Evolutionary conservation across 1,284 basidiomycete genomes (phyloP).

Genomic region (Ceratobasidium sp.): DNA sequence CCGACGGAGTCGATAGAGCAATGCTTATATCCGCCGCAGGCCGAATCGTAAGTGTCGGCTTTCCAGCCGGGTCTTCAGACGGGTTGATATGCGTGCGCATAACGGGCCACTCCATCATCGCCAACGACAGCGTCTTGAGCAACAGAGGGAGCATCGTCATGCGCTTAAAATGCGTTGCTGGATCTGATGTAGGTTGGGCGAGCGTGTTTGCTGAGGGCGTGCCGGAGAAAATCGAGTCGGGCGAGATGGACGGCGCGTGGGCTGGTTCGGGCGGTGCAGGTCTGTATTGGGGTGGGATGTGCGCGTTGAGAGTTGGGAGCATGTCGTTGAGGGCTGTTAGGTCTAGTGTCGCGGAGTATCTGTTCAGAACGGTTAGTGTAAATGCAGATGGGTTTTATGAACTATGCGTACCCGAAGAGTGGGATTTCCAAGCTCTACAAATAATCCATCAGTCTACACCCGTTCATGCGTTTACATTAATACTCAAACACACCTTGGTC

Average conservation of each 20-base stretch:
- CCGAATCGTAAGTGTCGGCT: slow-evolving; percentile 76
- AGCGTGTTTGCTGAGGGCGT: slow-evolving; percentile 58
- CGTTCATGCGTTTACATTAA: not conserved
- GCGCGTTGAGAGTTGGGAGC: slow-evolving; percentile 75
- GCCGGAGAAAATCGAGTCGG: slow-evolving; percentile 62
- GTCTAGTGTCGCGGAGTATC: slow-evolving; percentile 85
- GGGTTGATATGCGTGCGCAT: slow-evolving; percentile 80
- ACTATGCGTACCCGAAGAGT: slow-evolving; percentile 74
- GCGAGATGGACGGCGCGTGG: slow-evolving; percentile 64
- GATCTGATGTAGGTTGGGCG: slow-evolving; percentile 51
- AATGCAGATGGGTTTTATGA: not conserved
- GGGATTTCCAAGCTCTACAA: slow-evolving; percentile 82
- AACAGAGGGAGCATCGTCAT: slow-evolving; percentile 89
- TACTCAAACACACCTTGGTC: slow-evolving; percentile 68
- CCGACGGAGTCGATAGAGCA: slow-evolving; percentile 84
- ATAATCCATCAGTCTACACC: not conserved
- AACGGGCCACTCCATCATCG: slow-evolving; percentile 87
- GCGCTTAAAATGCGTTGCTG: slow-evolving; percentile 68
- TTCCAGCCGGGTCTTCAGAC: slow-evolving; percentile 54
- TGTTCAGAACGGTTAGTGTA: slow-evolving; percentile 51
- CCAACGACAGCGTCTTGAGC: slow-evolving; percentile 84
- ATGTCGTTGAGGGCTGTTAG: slow-evolving; percentile 81
- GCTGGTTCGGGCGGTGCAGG: slow-evolving; percentile 60
- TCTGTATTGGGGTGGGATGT: slow-evolving; percentile 77
- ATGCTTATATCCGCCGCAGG: slow-evolving; percentile 79